These are phyloP conservation scores for Botryotinia calthae DNA, from an alignment of 2,329 filamentous ascomycete species.

Conservation along the genomic window DNA sequence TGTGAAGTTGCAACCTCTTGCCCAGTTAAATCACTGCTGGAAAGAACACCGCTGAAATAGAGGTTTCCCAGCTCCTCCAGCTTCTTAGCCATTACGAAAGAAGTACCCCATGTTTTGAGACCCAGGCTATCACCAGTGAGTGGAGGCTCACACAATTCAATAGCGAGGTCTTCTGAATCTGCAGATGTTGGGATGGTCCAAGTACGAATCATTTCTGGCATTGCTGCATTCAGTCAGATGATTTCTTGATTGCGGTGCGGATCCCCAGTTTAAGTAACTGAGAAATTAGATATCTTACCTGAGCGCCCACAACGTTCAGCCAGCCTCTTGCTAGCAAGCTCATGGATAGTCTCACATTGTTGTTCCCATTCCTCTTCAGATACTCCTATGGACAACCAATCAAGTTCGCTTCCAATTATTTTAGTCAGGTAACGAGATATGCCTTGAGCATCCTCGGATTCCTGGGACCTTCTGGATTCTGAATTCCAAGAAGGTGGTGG, in stretches of 20 bases:
- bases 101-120: conserved; percentile 93
- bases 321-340: conserved; percentile 73
- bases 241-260: neutral
- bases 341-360: conserved; percentile 69
- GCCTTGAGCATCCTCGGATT: conserved; percentile 46
- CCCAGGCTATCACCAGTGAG: conserved; percentile 86
- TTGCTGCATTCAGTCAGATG: conserved; percentile 44
- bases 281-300: conserved; percentile 44
- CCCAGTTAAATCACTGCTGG: conserved; percentile 20
- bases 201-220: conserved; percentile 59
- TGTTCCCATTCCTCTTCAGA: conserved; percentile 38
- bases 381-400: conserved; percentile 55
- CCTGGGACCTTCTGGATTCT: conserved; percentile 36
- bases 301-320: conserved; percentile 82
- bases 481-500: conserved; percentile 66
- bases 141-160: conserved; percentile 80
- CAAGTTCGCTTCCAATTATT: conserved; percentile 64
- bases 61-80: conserved; percentile 48
- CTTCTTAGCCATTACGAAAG: conserved; percentile 76
- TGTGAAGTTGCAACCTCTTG: neutral
- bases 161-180: conserved; percentile 47
- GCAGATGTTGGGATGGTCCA: conserved; percentile 54
- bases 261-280: neutral
- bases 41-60: conserved; percentile 40
- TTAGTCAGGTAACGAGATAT: conserved; percentile 65